Evolutionary conservation across 2,329 filamentous ascomycete genomes (phyloP).

Genomic region (Dactylellina leptospora): DNA sequence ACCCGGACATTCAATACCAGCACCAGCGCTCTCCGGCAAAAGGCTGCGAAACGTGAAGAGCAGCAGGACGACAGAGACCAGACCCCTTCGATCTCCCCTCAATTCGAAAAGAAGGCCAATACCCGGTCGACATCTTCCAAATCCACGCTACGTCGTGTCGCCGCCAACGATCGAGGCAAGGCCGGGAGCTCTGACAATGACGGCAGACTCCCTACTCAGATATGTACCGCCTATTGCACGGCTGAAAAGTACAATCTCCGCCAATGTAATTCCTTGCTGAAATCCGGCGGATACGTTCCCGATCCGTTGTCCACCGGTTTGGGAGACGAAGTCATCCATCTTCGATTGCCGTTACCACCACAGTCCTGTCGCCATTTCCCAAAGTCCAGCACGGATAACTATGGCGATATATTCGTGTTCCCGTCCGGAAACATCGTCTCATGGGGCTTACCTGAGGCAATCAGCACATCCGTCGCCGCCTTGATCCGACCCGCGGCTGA

Average conservation of each 20-base stretch:
- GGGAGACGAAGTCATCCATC: conserved; percentile 72
- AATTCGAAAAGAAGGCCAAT: conserved; percentile 63
- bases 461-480: conserved; percentile 75
- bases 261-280: conserved; percentile 68
- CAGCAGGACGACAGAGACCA: conserved; percentile 14
- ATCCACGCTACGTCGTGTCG: conserved; percentile 82
- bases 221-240: conserved; percentile 70
- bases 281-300: conserved; percentile 69
- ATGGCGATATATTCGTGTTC: conserved; percentile 93
- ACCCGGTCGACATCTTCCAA: conserved; percentile 68
- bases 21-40: conserved; percentile 20
- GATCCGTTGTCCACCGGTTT: conserved; percentile 71
- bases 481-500: conserved; percentile 79
- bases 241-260: conserved; percentile 73
- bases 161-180: conserved; percentile 59
- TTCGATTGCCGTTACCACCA: conserved; percentile 62
- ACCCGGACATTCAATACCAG: conserved; percentile 33
- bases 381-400: conserved; percentile 65
- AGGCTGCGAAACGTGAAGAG: conserved; percentile 23
- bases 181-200: conserved; percentile 4
- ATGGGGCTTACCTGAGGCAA: conserved; percentile 83
- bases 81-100: conserved; percentile 16
- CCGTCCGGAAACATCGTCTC: conserved; percentile 92
- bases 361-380: conserved; percentile 56
- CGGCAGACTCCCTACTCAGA: conserved; percentile 27